Conservation (phyloP, 345 rosid genomes). For the Hibiscus tridactylites region DNA sequence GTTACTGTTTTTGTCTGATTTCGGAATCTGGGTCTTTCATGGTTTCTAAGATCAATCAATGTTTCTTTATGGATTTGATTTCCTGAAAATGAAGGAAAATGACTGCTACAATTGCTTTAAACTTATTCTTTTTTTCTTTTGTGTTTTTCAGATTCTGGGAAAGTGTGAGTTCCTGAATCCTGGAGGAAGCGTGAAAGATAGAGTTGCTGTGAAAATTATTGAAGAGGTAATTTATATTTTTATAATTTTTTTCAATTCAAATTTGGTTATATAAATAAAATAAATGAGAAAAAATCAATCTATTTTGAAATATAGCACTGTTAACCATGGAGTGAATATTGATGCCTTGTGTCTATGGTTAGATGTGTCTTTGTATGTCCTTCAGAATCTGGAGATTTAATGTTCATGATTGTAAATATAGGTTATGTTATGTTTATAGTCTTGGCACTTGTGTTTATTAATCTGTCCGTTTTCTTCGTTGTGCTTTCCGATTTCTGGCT, state of each 20-base stretch:
- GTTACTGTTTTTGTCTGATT: background rate
- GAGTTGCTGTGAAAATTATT: slow-evolving; percentile 82
- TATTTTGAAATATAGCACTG: background rate
- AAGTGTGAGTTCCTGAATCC: slow-evolving; percentile 96
- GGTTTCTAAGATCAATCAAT: background rate
- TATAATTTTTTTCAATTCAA: background rate
- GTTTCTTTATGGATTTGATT: background rate
- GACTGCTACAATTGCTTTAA: background rate
- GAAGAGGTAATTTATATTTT: slow-evolving; percentile 53
- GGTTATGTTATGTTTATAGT: background rate
- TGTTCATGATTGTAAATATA: background rate
- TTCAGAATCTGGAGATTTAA: background rate
- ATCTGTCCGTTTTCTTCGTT: background rate
- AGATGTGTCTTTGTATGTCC: background rate
- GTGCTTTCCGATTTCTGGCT: background rate
- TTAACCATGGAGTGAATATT: background rate
- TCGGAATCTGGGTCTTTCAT: background rate
- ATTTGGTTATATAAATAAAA: background rate
- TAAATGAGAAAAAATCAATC: background rate
- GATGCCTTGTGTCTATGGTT: background rate
- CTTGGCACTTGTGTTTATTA: background rate
- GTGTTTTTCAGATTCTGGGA: slow-evolving; percentile 63
- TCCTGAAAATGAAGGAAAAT: background rate
- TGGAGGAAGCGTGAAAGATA: slow-evolving; percentile 94
- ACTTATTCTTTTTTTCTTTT: background rate